phyloP scores from a whole-genome alignment of 1,284 basidiomycete genomes.

The Cystobasidium sp. region DNA sequence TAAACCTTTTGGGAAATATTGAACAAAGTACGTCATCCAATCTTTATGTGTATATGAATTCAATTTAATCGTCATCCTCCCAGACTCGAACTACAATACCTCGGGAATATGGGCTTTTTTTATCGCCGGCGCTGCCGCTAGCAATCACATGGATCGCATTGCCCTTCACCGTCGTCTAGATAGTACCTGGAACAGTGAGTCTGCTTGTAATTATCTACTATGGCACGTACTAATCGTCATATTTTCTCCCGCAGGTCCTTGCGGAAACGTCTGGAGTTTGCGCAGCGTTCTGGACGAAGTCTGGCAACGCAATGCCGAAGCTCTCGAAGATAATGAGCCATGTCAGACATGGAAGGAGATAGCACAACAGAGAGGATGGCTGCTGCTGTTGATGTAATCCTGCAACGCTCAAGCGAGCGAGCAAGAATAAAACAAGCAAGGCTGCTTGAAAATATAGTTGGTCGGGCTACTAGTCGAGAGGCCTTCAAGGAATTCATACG shows the following conservation, averaged over 20 bases:
- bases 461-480: too few relatives aligned
- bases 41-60: too few relatives aligned
- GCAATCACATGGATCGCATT: slow-evolving; percentile 37
- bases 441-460: too few relatives aligned
- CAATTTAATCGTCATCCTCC: too few relatives aligned
- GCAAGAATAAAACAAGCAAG: too few relatives aligned
- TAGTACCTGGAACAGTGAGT: slow-evolving; percentile 43
- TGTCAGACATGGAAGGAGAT: slow-evolving; percentile 41
- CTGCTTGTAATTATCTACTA: neutral
- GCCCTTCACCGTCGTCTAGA: slow-evolving; percentile 39
- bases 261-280: slow-evolving; percentile 40
- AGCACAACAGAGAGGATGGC: slow-evolving; percentile 32
- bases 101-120: slow-evolving; percentile 44
- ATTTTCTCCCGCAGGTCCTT: slow-evolving; percentile 14
- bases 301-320: slow-evolving; percentile 39
- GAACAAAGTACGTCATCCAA: too few relatives aligned
- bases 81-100: slow-evolving; percentile 43
- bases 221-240: neutral
- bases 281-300: slow-evolving; percentile 39
- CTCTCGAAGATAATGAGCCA: slow-evolving; percentile 26
- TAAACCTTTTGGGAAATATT: slow-evolving; percentile 39
- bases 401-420: neutral
- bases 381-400: slow-evolving; percentile 35
- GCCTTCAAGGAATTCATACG: too few relatives aligned
- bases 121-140: slow-evolving; percentile 37